A percentile compares a stretch with the other conserved stretches of the same genome.
Evolutionary conservation across 495 filamentous ascomycete species (phyloP).

Genomic region (Saxophila tyrrhenica): DNA sequence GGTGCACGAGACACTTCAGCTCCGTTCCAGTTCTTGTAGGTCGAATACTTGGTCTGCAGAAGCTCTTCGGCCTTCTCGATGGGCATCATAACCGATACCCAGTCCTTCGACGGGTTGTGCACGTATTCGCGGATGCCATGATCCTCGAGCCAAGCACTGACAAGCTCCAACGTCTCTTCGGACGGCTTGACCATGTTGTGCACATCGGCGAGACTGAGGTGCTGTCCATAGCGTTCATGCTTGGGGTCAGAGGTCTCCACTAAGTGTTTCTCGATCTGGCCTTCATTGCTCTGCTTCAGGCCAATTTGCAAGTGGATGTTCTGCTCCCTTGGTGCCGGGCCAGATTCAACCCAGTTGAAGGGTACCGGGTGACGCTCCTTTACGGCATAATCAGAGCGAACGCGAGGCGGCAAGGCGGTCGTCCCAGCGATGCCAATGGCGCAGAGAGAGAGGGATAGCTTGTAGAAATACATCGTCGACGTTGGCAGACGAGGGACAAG

Average conservation of each 20-base stretch:
- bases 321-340: constrained; percentile 33
- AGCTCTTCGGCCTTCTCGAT: constrained; percentile 30
- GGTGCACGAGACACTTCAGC: constrained; percentile 29
- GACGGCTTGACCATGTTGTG: constrained; percentile 29
- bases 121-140: constrained; percentile 22
- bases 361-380: constrained; percentile 44
- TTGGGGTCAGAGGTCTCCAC: constrained; percentile 37
- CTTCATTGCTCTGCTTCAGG: constrained; percentile 34
- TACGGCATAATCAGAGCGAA: constrained; percentile 20
- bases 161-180: constrained; percentile 26
- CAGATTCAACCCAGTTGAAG: constrained; percentile 35
- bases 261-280: constrained; percentile 33
- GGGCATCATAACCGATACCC: constrained; percentile 31
- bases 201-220: constrained; percentile 30
- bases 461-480: background rate
- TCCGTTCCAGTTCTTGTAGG: constrained; percentile 34
- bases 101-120: constrained; percentile 33
- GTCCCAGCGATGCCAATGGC: background rate
- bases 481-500: background rate
- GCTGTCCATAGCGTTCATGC: constrained; percentile 35
- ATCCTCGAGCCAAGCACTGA: constrained; percentile 35
- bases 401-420: constrained; percentile 16
- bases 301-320: constrained; percentile 33
- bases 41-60: constrained; percentile 35
- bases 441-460: background rate